Percentiles rank a stretch among this genome's conserved stretches.
These are phyloP conservation scores for Trichoderma orchidacearum DNA, from an alignment of 495 filamentous ascomycete species.

Conservation along the genomic window DNA sequence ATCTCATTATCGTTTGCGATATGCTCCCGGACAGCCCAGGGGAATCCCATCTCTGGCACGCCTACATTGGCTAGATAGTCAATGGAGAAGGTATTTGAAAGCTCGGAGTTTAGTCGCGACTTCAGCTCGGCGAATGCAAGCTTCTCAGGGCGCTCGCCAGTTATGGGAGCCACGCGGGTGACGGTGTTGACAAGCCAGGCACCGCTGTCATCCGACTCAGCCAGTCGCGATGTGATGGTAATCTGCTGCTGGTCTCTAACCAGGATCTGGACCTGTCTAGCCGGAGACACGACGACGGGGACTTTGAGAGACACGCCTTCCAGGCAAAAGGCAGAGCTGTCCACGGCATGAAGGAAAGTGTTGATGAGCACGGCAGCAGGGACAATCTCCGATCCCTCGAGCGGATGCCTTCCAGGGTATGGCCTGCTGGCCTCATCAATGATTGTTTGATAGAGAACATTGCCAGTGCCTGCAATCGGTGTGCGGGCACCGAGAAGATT, in stretches of 20 bases:
- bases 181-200: background rate
- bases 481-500: background rate
- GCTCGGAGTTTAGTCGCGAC: background rate
- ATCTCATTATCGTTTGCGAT: conserved; percentile 25
- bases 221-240: background rate
- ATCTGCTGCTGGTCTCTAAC: background rate
- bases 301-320: background rate
- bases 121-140: background rate
- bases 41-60: conserved; percentile 29
- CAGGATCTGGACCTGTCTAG: background rate
- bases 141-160: no score
- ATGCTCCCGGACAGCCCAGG: conserved; percentile 29
- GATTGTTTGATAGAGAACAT: conserved; percentile 4
- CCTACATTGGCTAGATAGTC: conserved; percentile 28
- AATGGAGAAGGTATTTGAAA: conserved; percentile 14
- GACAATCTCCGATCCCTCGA: conserved; percentile 26
- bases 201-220: background rate
- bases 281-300: background rate
- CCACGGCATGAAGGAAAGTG: conserved; percentile 20
- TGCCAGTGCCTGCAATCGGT: background rate
- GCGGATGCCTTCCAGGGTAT: conserved; percentile 20
- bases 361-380: conserved; percentile 26
- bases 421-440: conserved; percentile 22
- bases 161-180: no score
- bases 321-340: conserved; percentile 12